Evolutionary conservation across 495 filamentous ascomycete genomes (phyloP), one percentile per base, ranked within the genome.

Genomic region (Rusavskia elegans): DNA sequence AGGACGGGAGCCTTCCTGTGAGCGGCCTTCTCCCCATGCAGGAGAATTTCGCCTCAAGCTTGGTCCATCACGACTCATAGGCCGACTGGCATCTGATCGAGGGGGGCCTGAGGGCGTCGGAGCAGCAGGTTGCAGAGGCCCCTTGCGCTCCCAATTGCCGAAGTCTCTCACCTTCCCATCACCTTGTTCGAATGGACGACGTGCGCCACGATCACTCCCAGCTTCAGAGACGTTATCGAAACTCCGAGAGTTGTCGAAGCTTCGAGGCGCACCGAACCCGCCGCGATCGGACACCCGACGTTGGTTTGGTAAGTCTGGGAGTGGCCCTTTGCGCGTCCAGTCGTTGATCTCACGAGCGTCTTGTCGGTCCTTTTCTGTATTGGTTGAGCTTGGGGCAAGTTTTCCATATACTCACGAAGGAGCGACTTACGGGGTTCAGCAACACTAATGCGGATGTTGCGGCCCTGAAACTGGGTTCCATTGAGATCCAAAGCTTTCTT

Each of bases 61-160:
- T 45, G 74, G 63, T 55, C 78, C 77, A 48, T 90, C 86, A 51
- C 76, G 77, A 64, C 71, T 79, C 54, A 77, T 71, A 51, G 82
- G 76, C 40, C 85, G 82, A 50, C 23, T 46, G 17, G 14, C 21
- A 21, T 85, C 82, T 45, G 79, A 81, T 58, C 87, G 84, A 51
- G 83, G 71, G 53, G 67, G 69, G 23, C 71, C 63, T 13, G 70
- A 62, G 38, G 73, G 75, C 55, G 82, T 74, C 37, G 73, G 63
- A 30, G 83, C 66, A 20, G 76, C 65, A 10, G 89, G 85, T 40
- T 89, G 84, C 42, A 95, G 75, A 27, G 93, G 92, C 21, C 92
- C 93, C 61, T 88, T 90, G 51, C 92, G 85, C 66, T 95, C 90
- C 92, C 92, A 98, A 69, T 88, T 92, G 53, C 78, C 74, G 57